These are phyloP conservation scores for Ciborinia camelliae DNA, from an alignment of 2,329 filamentous ascomycete genomes.

Conservation along the genomic window DNA sequence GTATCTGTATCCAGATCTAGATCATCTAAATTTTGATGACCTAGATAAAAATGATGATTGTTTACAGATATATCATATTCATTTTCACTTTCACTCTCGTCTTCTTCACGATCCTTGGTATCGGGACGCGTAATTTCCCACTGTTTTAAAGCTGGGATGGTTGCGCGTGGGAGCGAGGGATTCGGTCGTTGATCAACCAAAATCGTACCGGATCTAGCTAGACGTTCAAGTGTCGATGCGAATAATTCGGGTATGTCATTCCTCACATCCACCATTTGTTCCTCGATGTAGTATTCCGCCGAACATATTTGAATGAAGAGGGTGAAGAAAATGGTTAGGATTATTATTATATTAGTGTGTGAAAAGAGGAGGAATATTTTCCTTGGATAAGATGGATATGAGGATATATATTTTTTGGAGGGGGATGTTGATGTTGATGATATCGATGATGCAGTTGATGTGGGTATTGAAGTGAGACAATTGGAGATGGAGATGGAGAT, in stretches of 20 bases:
- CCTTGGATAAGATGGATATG: slow-evolving; percentile 3
- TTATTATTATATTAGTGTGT: slow-evolving; percentile 27
- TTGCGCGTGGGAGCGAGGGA: slow-evolving; percentile 21
- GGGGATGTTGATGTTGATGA: neutral
- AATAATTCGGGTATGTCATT: slow-evolving; percentile 23
- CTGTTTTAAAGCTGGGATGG: neutral
- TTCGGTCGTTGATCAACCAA: slow-evolving; percentile 34
- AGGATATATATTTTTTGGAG: neutral
- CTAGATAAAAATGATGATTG: no score
- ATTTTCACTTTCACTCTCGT: no score
- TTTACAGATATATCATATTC: no score
- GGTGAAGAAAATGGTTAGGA: slow-evolving; percentile 27
- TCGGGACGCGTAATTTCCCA: slow-evolving; percentile 12
- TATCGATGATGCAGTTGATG: neutral
- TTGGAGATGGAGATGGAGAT: neutral
- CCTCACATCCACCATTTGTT: slow-evolving; percentile 31
- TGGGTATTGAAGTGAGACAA: no score
- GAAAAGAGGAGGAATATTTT: slow-evolving; percentile 20
- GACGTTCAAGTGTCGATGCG: slow-evolving; percentile 30
- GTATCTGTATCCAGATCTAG: no score
- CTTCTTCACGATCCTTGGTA: no score
- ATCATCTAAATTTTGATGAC: no score
- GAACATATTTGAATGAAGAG: slow-evolving; percentile 30
- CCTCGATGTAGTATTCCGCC: slow-evolving; percentile 26
- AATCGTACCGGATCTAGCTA: slow-evolving; percentile 34